Evolutionary conservation across 2,329 filamentous ascomycete species (phyloP).

Genomic region (Venturia asperata): DNA sequence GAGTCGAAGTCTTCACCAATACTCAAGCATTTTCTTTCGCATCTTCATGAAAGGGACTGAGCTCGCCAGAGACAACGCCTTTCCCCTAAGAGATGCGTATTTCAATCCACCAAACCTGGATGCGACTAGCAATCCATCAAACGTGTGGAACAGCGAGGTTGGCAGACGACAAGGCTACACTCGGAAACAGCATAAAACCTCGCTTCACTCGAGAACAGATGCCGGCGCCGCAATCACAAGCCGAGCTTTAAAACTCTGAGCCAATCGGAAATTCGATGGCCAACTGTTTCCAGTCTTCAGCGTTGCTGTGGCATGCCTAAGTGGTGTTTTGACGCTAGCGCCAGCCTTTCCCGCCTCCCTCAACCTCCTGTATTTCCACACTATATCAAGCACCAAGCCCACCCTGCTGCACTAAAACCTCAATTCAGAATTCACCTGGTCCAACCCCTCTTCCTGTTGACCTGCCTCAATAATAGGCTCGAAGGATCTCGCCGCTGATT

Average conservation of each 20-base stretch:
- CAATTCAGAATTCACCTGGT: slow-evolving; percentile 4
- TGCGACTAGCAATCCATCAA: too few species aligned
- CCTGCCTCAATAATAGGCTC: neutral
- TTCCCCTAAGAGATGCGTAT: too few species aligned
- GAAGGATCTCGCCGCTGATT: neutral
- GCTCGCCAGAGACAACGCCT: too few species aligned
- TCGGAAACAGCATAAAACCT: neutral
- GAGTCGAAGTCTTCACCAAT: too few species aligned
- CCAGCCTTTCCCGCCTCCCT: neutral
- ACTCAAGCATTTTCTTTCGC: too few species aligned
- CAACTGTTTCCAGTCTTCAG: neutral
- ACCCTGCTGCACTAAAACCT: neutral
- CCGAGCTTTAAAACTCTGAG: neutral
- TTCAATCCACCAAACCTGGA: too few species aligned
- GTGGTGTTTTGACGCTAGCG: slow-evolving; percentile 1
- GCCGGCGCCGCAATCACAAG: neutral
- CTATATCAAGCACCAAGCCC: slow-evolving; percentile 1
- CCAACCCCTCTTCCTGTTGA: neutral
- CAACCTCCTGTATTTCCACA: neutral
- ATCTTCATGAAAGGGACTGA: too few species aligned
- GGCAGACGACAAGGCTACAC: neutral
- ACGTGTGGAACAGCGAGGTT: neutral
- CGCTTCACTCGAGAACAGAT: neutral
- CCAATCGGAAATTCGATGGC: neutral
- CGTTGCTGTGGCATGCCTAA: neutral